Evolutionary conservation across 305 asterid species (phyloP).

Genomic region (Fraxinus nigra): DNA sequence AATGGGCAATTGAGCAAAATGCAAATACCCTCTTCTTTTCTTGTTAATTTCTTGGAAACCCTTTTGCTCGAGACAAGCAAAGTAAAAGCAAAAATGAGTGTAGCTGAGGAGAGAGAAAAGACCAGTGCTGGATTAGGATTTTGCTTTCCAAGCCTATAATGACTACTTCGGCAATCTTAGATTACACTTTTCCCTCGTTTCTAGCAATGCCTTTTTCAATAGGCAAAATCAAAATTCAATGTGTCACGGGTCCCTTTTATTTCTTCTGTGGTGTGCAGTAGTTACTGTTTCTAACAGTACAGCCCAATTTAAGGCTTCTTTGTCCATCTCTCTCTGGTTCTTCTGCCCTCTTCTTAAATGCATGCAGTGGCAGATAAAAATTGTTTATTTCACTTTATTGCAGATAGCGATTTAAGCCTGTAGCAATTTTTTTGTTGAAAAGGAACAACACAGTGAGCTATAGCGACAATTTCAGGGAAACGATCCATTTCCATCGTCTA

Average conservation of each 20-base stretch:
- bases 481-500: neutral
- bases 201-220: constrained; percentile 48
- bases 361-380: constrained; percentile 15
- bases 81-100: constrained; percentile 29
- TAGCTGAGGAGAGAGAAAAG: constrained; percentile 22
- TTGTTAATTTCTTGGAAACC: constrained; percentile 23
- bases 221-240: constrained; percentile 35
- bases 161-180: constrained; percentile 43
- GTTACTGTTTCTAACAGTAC: constrained; percentile 25
- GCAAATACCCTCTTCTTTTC: constrained; percentile 26
- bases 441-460: constrained; percentile 21
- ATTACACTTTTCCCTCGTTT: constrained; percentile 53
- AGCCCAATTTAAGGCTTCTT: constrained; percentile 39
- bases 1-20: constrained; percentile 29
- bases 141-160: constrained; percentile 57
- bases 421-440: constrained; percentile 7
- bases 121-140: constrained; percentile 35
- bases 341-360: constrained; percentile 9
- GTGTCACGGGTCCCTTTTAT: constrained; percentile 33
- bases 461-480: constrained; percentile 15
- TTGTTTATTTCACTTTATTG: neutral
- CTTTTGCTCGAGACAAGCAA: constrained; percentile 33
- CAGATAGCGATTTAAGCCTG: neutral
- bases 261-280: constrained; percentile 20
- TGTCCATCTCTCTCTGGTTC: neutral